A percentile compares a stretch with the other conserved stretches of the same genome.
These are phyloP conservation scores for Coemansia sp. DNA, from an alignment of 192 early-diverging fungal genomes.

Conservation along the genomic window DNA sequence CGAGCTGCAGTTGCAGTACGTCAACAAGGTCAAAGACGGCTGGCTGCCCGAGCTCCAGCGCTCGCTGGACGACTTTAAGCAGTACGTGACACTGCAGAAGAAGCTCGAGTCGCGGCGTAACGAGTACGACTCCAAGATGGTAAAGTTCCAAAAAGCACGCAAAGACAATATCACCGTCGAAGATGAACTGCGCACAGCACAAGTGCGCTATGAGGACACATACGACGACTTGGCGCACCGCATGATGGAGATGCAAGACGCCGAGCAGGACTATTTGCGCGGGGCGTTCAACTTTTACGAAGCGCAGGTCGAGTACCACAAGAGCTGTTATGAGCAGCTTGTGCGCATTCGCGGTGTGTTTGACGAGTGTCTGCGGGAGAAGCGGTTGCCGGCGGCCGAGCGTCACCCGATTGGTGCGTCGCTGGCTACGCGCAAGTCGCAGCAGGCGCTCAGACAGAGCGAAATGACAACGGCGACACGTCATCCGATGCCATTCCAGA, in stretches of 20 bases:
- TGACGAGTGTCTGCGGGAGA: slow-evolving; percentile 35
- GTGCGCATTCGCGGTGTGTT: slow-evolving; percentile 24
- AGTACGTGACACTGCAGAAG: slow-evolving; percentile 64
- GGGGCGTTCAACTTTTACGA: slow-evolving; percentile 55
- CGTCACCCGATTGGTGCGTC: slow-evolving; percentile 28
- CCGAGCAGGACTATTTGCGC: slow-evolving; percentile 63
- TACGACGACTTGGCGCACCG: slow-evolving; percentile 67
- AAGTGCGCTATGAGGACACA: slow-evolving; percentile 92
- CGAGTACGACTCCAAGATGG: slow-evolving; percentile 90
- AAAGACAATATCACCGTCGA: slow-evolving; percentile 89
- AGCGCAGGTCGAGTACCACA: slow-evolving; percentile 49
- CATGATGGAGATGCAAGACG: slow-evolving; percentile 81
- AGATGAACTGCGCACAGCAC: slow-evolving; percentile 84
- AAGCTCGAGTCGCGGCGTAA: slow-evolving; percentile 85
- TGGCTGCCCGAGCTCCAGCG: slow-evolving; percentile 51
- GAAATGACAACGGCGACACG: slow-evolving; percentile 18
- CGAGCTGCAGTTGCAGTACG: slow-evolving; percentile 46
- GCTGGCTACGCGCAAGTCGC: slow-evolving; percentile 26
- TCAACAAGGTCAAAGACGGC: slow-evolving; percentile 56
- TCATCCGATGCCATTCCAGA: slow-evolving; percentile 28
- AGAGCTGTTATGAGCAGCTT: slow-evolving; percentile 36
- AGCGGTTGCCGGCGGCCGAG: slow-evolving; percentile 37
- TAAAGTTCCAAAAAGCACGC: slow-evolving; percentile 84
- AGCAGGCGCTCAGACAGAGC: slow-evolving; percentile 22
- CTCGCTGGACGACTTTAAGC: slow-evolving; percentile 53